Conservation (phyloP, 2,329 filamentous ascomycete genomes). For the Ascochyta fabae region DNA sequence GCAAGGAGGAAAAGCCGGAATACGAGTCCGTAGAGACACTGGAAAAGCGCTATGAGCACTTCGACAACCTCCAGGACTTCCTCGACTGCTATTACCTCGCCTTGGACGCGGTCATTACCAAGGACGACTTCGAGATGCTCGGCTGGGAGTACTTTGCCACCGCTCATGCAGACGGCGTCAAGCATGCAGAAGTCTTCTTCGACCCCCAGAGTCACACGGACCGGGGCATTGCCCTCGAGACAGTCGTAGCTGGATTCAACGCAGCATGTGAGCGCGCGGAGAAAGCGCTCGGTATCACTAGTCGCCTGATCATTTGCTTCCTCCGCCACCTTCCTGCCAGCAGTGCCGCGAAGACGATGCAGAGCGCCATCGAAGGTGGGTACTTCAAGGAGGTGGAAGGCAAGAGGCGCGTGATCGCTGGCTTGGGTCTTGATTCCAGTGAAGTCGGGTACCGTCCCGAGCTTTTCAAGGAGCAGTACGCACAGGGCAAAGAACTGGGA, state of each 20-base stretch:
- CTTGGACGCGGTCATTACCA: constrained; percentile 70
- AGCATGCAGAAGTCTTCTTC: constrained; percentile 80
- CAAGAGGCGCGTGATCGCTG: constrained; percentile 60
- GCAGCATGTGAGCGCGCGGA: constrained; percentile 67
- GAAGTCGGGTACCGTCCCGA: constrained; percentile 54
- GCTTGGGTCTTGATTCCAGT: constrained; percentile 72
- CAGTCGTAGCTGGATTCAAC: constrained; percentile 68
- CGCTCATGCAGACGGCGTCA: constrained; percentile 68
- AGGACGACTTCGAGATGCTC: constrained; percentile 74
- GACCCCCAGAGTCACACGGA: constrained; percentile 77
- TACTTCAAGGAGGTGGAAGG: constrained; percentile 54
- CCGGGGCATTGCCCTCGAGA: constrained; percentile 68
- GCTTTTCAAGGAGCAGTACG: constrained; percentile 68
- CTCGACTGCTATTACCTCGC: constrained; percentile 79
- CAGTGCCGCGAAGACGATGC: constrained; percentile 53
- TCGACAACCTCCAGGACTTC: constrained; percentile 77
- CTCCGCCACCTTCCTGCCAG: constrained; percentile 70
- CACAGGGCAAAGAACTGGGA: constrained; percentile 58
- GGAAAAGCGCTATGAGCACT: constrained; percentile 67
- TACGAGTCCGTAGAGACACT: constrained; percentile 68
- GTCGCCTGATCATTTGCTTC: constrained; percentile 74
- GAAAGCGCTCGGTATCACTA: constrained; percentile 67
- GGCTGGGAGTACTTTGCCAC: constrained; percentile 74
- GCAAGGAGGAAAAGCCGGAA: constrained; percentile 61
- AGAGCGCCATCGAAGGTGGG: constrained; percentile 52